Conservation (phyloP, 495 filamentous ascomycete genomes). For the Xylaria intraflava region DNA sequence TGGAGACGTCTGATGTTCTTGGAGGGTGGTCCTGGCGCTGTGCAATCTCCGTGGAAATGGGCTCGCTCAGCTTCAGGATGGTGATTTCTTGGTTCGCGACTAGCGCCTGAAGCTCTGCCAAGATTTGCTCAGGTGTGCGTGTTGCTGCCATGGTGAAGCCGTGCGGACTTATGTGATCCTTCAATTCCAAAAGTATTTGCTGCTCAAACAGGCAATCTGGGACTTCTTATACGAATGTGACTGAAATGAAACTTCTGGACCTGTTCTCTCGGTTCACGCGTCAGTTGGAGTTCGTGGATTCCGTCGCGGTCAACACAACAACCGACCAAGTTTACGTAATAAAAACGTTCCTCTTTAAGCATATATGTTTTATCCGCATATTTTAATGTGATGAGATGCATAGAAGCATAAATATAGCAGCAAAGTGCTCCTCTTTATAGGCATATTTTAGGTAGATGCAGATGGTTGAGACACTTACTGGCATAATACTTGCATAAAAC, state of each 20-base stretch:
- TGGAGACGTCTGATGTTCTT: conserved; percentile 65
- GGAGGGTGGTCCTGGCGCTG: conserved; percentile 31
- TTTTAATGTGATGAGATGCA: too few species aligned
- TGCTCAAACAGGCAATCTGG: too few species aligned
- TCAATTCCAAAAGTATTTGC: not conserved
- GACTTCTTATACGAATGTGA: not conserved
- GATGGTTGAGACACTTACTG: too few species aligned
- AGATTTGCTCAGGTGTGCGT: conserved; percentile 26
- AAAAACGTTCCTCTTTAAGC: too few species aligned
- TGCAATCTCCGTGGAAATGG: conserved; percentile 49
- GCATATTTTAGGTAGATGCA: too few species aligned
- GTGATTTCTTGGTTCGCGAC: conserved; percentile 52
- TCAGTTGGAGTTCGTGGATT: too few species aligned
- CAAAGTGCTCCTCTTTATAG: too few species aligned
- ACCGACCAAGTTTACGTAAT: too few species aligned
- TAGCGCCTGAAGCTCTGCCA: conserved; percentile 35
- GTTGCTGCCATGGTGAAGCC: conserved; percentile 12
- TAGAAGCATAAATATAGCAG: too few species aligned
- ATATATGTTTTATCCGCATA: too few species aligned
- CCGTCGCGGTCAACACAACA: too few species aligned
- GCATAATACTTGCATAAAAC: too few species aligned
- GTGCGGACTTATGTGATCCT: not conserved
- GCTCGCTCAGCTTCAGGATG: conserved; percentile 70
- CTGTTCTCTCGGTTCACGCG: not conserved
- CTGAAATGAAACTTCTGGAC: not conserved